phyloP scores from a whole-genome alignment of 73 alveolate genomes.

The Stentor roeselii region DNA sequence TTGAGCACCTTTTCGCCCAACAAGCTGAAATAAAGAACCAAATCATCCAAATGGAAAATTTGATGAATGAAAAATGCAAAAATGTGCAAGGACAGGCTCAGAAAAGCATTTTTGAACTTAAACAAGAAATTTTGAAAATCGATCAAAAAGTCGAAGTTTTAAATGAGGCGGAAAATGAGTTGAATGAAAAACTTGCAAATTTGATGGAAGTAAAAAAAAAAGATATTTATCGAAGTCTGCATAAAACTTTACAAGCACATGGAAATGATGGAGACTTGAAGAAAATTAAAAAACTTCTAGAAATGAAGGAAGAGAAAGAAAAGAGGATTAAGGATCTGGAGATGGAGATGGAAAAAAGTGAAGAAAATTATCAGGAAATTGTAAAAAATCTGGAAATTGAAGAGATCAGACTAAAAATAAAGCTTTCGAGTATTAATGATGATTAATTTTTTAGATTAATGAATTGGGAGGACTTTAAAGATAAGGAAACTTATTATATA shows the following conservation, averaged over 20 bases:
- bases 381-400: slow-evolving; percentile 1
- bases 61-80: neutral
- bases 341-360: neutral
- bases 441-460: too few species aligned
- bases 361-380: neutral
- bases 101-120: neutral
- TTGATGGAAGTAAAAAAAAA: slow-evolving; percentile 16
- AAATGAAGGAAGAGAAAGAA: neutral
- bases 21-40: neutral
- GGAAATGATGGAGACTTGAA: neutral
- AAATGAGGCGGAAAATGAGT: slow-evolving; percentile 12
- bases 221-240: slow-evolving; percentile 6
- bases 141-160: neutral
- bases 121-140: neutral
- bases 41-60: neutral
- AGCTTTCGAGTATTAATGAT: too few species aligned
- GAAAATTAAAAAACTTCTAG: neutral
- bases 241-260: neutral
- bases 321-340: neutral
- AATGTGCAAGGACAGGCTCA: neutral
- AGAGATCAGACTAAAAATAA: neutral
- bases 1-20: neutral
- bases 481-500: too few species aligned
- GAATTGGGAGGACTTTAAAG: too few species aligned
- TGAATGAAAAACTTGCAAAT: neutral